These are phyloP conservation scores for Acer negundo DNA, from an alignment of 345 rosid species.

Conservation along the genomic window DNA sequence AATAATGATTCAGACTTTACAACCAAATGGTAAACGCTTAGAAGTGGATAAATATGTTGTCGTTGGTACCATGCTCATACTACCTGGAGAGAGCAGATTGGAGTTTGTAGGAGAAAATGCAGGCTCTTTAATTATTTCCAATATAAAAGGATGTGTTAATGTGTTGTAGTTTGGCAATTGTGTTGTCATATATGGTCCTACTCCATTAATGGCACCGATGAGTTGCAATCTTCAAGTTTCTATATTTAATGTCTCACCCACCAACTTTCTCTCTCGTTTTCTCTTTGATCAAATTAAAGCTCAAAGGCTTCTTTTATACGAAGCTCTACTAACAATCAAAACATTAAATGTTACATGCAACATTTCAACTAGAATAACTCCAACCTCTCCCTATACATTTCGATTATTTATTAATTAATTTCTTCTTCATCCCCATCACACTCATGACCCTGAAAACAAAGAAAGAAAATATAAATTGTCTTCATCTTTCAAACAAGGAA, in stretches of 20 bases:
- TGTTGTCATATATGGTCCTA: background rate
- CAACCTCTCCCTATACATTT: background rate
- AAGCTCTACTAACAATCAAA: slow-evolving; percentile 9
- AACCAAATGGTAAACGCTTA: background rate
- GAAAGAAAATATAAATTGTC: no score
- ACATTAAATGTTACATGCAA: slow-evolving; percentile 21
- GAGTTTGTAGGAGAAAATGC: background rate
- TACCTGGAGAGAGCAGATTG: background rate
- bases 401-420: background rate
- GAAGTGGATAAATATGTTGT: background rate
- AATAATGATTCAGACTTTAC: no score
- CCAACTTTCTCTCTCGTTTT: background rate
- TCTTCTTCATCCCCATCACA: background rate
- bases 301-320: background rate
- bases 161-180: background rate
- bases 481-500: no score
- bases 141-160: background rate
- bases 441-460: background rate
- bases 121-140: background rate
- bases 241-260: background rate
- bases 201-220: slow-evolving; percentile 18
- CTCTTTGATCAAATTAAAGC: slow-evolving; percentile 5
- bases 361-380: slow-evolving; percentile 13
- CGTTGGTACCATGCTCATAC: slow-evolving; percentile 6
- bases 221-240: slow-evolving; percentile 19